Conservation (phyloP, 768 basidiomycete species). For the Russula earlei region DNA sequence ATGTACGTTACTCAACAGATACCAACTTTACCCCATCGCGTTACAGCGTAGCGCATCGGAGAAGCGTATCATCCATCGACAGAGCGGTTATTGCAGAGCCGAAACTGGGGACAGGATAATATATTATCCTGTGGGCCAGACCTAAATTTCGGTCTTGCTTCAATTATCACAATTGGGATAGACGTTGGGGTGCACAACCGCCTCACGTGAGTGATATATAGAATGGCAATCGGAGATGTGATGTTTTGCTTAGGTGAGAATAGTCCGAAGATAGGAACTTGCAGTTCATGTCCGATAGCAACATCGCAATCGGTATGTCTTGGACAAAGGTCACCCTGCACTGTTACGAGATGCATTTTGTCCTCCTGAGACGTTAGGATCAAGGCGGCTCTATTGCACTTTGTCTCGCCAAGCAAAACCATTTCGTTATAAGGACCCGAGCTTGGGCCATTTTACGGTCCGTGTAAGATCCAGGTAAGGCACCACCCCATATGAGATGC, state of each 20-base stretch:
- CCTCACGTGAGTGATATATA: not conserved
- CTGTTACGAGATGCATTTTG: not conserved
- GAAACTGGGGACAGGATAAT: not conserved
- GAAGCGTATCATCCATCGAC: not conserved
- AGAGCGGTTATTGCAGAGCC: not conserved
- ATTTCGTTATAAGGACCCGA: no score
- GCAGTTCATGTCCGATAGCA: no score
- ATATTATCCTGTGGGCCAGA: not conserved
- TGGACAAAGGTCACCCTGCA: no score
- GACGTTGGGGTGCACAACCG: constrained; percentile 1
- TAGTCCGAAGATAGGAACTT: not conserved
- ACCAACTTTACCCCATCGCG: not conserved
- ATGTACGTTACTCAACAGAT: not conserved
- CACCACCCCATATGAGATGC: not conserved
- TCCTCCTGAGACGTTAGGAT: not conserved
- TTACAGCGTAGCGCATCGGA: not conserved
- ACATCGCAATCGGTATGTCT: no score
- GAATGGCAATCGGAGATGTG: no score
- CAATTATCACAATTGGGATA: not conserved
- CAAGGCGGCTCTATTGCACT: not conserved
- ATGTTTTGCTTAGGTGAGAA: not conserved
- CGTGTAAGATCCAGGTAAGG: no score
- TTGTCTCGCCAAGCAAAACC: no score
- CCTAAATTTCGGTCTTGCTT: not conserved
- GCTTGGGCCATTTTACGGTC: no score